phyloP scores from a whole-genome alignment of 305 asterid species.

The Lippia alba region DNA sequence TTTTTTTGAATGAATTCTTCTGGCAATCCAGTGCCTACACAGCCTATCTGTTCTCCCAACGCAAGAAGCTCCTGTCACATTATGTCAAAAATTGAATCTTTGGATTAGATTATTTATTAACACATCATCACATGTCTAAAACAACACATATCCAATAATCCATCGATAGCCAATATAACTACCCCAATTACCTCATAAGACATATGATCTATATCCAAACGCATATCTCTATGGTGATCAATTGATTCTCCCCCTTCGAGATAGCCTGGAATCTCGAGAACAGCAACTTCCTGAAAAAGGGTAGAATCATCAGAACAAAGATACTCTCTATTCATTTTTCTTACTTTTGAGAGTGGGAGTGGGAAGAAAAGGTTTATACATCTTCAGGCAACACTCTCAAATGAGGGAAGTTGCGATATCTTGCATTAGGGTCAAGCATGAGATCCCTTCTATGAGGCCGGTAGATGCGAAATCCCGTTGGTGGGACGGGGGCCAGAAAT shows the following conservation, averaged over 20 bases:
- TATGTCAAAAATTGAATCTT: conserved; percentile 25
- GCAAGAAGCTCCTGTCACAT: conserved; percentile 70
- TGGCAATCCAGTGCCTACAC: conserved; percentile 58
- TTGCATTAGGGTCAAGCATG: conserved; percentile 41
- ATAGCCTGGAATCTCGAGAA: conserved; percentile 74
- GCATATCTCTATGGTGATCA: conserved; percentile 91
- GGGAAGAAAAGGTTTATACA: conserved; percentile 33
- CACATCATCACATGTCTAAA: not conserved
- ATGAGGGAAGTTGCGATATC: conserved; percentile 59
- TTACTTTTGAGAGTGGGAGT: conserved; percentile 2
- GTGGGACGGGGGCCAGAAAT: conserved; percentile 59
- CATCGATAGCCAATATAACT: not conserved
- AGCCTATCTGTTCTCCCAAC: conserved; percentile 67
- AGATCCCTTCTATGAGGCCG: conserved; percentile 64
- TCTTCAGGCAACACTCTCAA: conserved; percentile 70
- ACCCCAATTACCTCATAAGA: conserved; percentile 74
- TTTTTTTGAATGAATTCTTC: conserved; percentile 45
- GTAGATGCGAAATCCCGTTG: conserved; percentile 61
- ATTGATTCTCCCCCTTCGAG: conserved; percentile 57
- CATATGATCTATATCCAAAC: conserved; percentile 93
- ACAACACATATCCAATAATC: not conserved
- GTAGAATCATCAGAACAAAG: conserved; percentile 7
- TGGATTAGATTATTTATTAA: not conserved
- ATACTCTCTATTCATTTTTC: not conserved
- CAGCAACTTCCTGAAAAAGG: conserved; percentile 68